Evolutionary conservation across 805 yeast genomes (phyloP).

Genomic region (Candida xyloterini): DNA sequence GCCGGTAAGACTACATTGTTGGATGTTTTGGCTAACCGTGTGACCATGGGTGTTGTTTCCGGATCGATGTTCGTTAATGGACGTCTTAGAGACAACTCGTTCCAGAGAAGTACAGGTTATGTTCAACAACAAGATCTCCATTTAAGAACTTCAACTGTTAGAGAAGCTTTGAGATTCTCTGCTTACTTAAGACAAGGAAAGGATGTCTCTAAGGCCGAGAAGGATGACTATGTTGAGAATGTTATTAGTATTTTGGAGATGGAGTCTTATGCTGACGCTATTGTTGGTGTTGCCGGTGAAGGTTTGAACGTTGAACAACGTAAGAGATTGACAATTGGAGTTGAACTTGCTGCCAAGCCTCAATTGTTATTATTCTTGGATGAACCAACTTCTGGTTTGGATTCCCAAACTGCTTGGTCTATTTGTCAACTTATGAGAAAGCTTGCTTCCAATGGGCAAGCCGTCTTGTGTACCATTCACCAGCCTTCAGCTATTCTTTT

Average conservation of each 20-base stretch:
- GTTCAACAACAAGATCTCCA: conserved; percentile 62
- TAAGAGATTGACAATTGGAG: conserved; percentile 54
- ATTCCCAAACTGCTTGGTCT: conserved; percentile 60
- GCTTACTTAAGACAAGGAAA: conserved; percentile 47
- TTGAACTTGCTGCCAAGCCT: conserved; percentile 55
- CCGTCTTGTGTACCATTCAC: conserved; percentile 69
- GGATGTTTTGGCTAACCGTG: conserved; percentile 52
- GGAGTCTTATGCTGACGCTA: conserved; percentile 54
- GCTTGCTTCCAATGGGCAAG: conserved; percentile 52
- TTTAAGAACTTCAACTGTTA: conserved; percentile 47
- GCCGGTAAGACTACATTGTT: conserved; percentile 60
- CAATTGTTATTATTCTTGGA: conserved; percentile 52
- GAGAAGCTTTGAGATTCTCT: conserved; percentile 52
- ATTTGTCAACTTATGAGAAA: conserved; percentile 51
- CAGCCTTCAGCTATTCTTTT: conserved; percentile 81
- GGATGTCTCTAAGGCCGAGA: conserved; percentile 40
- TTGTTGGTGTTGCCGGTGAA: conserved; percentile 46
- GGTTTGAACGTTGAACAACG: conserved; percentile 57
- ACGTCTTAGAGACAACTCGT: conserved; percentile 43
- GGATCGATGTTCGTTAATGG: conserved; percentile 62
- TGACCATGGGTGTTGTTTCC: conserved; percentile 53
- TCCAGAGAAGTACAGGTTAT: conserved; percentile 54
- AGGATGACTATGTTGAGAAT: conserved; percentile 49
- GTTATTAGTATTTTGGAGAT: conserved; percentile 50
- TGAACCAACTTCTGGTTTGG: conserved; percentile 62